Conservation (phyloP, 495 filamentous ascomycete species). For the Penicillium ochrochloron region DNA sequence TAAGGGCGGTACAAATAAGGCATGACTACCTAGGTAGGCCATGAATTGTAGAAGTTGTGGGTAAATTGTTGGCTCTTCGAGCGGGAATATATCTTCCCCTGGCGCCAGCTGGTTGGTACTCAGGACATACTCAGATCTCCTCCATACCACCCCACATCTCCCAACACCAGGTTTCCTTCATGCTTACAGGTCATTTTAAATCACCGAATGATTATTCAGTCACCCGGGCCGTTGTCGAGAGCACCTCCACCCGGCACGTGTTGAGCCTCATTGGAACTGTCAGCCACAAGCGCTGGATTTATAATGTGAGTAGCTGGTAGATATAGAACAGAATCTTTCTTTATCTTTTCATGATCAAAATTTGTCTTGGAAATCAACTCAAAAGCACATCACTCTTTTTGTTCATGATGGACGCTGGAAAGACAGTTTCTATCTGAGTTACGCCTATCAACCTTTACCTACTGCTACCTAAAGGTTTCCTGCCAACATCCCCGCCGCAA, state of each 20-base stretch:
- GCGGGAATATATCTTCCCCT: not conserved
- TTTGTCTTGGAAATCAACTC: not conserved
- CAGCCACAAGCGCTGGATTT: conserved; percentile 17
- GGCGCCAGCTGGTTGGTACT: not conserved
- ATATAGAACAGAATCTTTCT: not conserved
- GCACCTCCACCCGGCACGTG: conserved; percentile 20
- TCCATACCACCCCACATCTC: not conserved
- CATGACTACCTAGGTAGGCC: not conserved
- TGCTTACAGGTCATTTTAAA: conserved; percentile 14
- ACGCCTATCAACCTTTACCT: not conserved
- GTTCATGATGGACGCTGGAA: conserved; percentile 22
- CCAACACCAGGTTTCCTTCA: not conserved
- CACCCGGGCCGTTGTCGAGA: conserved; percentile 22
- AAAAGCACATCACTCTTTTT: not conserved
- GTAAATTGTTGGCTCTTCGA: not conserved
- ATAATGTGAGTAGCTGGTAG: conserved; percentile 24
- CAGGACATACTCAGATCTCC: not conserved
- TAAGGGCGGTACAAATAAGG: not conserved
- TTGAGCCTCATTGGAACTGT: not conserved
- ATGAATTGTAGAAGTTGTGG: not conserved
- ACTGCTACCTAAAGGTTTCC: not conserved
- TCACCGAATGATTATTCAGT: conserved; percentile 21
- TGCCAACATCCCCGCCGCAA: conserved; percentile 9
- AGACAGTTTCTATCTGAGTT: not conserved
- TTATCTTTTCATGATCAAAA: not conserved